Evolutionary conservation across 2,329 filamentous ascomycete species (phyloP), one percentile per base, ranked within the genome.

Genomic region (Aureobasidium sp.): DNA sequence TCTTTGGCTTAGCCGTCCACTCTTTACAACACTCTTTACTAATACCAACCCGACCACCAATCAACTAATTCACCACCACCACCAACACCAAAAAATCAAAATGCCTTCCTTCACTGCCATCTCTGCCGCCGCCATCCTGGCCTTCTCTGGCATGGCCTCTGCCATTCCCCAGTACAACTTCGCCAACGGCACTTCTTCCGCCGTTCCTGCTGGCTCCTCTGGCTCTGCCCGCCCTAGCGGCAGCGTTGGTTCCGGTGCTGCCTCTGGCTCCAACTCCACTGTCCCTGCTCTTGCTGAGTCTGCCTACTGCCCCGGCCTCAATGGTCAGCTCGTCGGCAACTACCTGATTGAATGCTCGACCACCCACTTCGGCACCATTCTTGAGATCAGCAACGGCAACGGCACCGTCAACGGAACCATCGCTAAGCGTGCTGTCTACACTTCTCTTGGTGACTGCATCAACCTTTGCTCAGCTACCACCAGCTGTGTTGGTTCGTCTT

Each of bases 401-500:
- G 20, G 20, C 20, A 20, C 20, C 20, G 20, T 20, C 20, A 20
- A 20, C 20, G 20, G 20, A 20, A 20, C 20, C 20, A 20, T 52
- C 47, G 51, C 48, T 47, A 60, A 42, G 48, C 55, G 55, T 55
- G 55, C 53, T 27, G 48, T 42, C 13, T 53, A 52, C n/a, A 27
- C 36, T 47, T 56, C 50, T 51, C 62, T 63, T 39, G 53, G 51
- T 12, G 48, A 59, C 62, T 63, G 62, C 62, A 23, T 63, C 47
- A 48, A 50, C 46, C 39, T 52, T 12, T 63, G 62, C n/a, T 47
- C 53, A 32, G 47, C 44, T 5, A 60, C 39, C 48, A 37, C 76
- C 36, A 76, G 76, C 20, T 75, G 76, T 1, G 75, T 74, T n/a
- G 78, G 34, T 12, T 20, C 20, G 20, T 20, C 20, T 20, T 20